phyloP scores from a whole-genome alignment of 2,329 filamentous ascomycete genomes.

The Coniochaeta sp. region DNA sequence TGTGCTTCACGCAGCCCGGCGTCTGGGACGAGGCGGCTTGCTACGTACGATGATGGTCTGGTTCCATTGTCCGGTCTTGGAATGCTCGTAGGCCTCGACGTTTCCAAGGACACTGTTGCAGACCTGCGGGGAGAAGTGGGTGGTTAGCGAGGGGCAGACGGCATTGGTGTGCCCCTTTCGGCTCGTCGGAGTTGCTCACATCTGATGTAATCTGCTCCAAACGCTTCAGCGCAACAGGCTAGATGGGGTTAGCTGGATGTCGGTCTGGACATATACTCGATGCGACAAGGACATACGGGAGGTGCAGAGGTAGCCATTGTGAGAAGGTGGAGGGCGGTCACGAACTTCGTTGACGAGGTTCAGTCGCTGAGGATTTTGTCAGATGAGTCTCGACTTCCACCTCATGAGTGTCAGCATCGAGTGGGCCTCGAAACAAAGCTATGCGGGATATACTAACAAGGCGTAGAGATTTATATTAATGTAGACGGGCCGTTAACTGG shows the following conservation, averaged over 20 bases:
- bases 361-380: neutral
- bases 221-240: constrained; percentile 71
- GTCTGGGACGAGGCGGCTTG: neutral
- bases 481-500: neutral
- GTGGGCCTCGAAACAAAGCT: neutral
- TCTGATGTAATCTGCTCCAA: constrained; percentile 81
- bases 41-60: constrained; percentile 76
- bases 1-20: neutral
- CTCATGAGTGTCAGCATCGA: neutral
- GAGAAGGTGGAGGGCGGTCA: neutral
- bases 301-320: constrained; percentile 8
- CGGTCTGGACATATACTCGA: neutral
- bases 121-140: constrained; percentile 45
- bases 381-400: neutral
- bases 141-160: constrained; percentile 2
- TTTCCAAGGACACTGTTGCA: constrained; percentile 71
- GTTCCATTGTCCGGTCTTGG: constrained; percentile 83
- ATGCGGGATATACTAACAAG: neutral
- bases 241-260: constrained; percentile 6
- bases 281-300: constrained; percentile 2
- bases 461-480: neutral
- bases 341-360: neutral
- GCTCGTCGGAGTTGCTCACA: constrained; percentile 42
- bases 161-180: neutral
- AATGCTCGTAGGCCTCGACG: constrained; percentile 78